Evolutionary conservation across 129 eudicot species (phyloP), one percentile per base, ranked within the genome.

Genomic region (Saposhnikovia divaricata): DNA sequence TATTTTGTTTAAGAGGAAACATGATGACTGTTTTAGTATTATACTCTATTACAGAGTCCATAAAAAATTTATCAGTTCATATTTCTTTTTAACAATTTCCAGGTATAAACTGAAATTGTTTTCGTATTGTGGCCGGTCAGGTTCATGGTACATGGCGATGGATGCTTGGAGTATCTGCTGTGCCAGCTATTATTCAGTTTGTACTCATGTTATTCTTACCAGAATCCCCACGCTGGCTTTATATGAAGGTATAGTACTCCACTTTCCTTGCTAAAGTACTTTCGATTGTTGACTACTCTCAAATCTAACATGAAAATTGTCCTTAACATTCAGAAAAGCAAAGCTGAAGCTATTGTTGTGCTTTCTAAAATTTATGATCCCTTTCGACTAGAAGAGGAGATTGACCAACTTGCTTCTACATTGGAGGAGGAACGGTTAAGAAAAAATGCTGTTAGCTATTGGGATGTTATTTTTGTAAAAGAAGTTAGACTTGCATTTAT

Each of bases 191-290:
- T 61, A 42, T 95, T 83, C 99, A 95, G 79, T 95, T 95, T 82
- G n/a, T 77, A 1, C 88, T 90, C n/a, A 92, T 95, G 99, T 79
- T 95, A 34, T 85, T 86, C 55, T 80, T 95, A 81, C 99, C 99
- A 3, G 99, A 95, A 80, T 95, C 99, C 77, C 97, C 98, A 21
- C 97, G 97, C 15, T 95, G 99, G 99, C 96, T 96, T 51, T 96
- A 92, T 88, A 59, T 88, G 88, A 92, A 92, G 90, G 96, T 88
- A 69, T 43, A 51, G 5, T 40, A 51, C 47, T 16, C 15, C 55
- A 25, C 23, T 13, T 69, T 75, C 28, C 44, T 51, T 18, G 44
- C 73, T 23, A 59, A 27, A 25, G 31, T 66, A 16, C 2, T 28
- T 80, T 78, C 75, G 6, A 0, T 71, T 6, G 46, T 2, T 71